Evolutionary conservation across 1,284 basidiomycete species (phyloP).

Genomic region (Singerocomus inundabilis): DNA sequence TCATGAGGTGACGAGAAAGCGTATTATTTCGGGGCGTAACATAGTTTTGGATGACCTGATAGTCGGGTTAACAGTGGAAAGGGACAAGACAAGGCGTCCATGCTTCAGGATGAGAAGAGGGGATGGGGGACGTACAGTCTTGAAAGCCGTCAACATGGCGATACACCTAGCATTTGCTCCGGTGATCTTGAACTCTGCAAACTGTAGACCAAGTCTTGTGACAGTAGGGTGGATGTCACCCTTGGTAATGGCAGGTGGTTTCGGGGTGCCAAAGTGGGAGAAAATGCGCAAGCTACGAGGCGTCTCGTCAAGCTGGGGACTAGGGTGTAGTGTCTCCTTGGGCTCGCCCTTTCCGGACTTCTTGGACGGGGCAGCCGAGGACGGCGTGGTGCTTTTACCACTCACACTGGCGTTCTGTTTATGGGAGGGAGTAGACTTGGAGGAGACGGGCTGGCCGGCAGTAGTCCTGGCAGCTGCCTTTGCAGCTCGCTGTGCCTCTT

Average conservation of each 20-base stretch:
- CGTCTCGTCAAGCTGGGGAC: conserved; percentile 33
- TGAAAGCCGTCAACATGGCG: conserved; percentile 82
- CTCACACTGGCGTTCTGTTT: conserved; percentile 17
- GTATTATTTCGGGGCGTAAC: conserved; percentile 79
- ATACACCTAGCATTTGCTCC: conserved; percentile 89
- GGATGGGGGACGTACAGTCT: conserved; percentile 54
- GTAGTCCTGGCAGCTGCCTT: conserved; percentile 45
- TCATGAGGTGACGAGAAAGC: conserved; percentile 83
- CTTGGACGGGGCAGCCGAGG: conserved; percentile 17
- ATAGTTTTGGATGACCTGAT: conserved; percentile 85
- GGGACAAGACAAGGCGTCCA: background rate
- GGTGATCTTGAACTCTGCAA: conserved; percentile 82
- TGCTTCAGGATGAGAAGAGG: background rate
- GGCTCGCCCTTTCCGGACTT: conserved; percentile 26
- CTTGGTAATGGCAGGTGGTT: conserved; percentile 58
- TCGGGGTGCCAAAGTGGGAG: conserved; percentile 77
- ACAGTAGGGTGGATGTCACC: conserved; percentile 84
- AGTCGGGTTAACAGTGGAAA: conserved; percentile 6
- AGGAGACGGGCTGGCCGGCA: conserved; percentile 13
- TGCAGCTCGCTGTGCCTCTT: conserved; percentile 77
- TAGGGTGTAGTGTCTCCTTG: conserved; percentile 21
- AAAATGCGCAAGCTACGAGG: conserved; percentile 71
- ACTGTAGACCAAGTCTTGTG: conserved; percentile 75
- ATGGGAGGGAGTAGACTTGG: conserved; percentile 23
- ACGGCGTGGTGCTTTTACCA: conserved; percentile 14